These are phyloP conservation scores for Vaccinium corymbosum DNA, from an alignment of 148 eudicot genomes.

Conservation along the genomic window DNA sequence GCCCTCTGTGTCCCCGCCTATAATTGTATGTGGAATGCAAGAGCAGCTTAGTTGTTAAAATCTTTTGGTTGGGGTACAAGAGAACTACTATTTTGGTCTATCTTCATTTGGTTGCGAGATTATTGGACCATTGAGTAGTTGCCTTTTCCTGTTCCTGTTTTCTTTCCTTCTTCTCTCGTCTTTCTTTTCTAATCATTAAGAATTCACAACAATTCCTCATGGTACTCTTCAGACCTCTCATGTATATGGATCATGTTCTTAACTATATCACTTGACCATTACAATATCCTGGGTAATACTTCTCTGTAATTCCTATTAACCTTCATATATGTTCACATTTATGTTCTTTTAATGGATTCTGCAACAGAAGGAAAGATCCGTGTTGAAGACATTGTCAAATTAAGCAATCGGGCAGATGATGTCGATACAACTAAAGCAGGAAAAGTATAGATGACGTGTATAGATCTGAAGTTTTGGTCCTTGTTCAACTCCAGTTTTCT, in stretches of 20 bases:
- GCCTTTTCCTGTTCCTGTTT: not conserved
- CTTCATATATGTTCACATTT: not conserved
- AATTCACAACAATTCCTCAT: not conserved
- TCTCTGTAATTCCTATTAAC: not conserved
- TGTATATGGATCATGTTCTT: not conserved
- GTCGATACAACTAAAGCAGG: not conserved
- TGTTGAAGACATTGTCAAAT: constrained; percentile 15
- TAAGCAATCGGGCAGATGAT: constrained; percentile 1
- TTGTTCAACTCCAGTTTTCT: constrained; percentile 6
- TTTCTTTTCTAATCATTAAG: not conserved
- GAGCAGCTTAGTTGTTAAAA: not conserved
- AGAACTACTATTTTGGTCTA: not conserved
- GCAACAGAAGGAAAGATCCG: constrained; percentile 14
- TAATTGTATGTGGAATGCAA: not conserved
- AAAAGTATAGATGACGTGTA: not conserved
- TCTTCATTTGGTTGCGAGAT: not conserved
- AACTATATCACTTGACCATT: not conserved
- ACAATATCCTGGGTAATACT: not conserved
- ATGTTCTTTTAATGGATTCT: not conserved
- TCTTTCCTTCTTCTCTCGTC: not conserved
- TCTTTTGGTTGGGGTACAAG: not conserved
- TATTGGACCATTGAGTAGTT: not conserved
- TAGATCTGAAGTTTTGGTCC: not conserved
- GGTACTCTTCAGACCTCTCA: not conserved
- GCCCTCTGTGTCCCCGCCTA: not conserved